Base-by-base conservation (phyloP, 768 basidiomycete genomes). In the Leccinum fibrillosum region DNA sequence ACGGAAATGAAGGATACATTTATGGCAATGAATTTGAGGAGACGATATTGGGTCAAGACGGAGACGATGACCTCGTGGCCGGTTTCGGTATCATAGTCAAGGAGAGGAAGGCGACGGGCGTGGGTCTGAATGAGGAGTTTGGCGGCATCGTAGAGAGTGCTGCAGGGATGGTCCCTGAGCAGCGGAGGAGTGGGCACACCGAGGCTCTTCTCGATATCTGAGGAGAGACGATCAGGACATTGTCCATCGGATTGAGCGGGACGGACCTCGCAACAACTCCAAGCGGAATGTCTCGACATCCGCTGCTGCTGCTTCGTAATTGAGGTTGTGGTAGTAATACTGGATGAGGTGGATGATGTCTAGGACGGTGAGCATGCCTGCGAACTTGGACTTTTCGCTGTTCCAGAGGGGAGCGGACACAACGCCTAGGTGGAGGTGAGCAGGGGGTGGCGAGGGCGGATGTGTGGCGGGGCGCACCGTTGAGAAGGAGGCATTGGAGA, bases 281-380 rank as follows among this genome's bases (percentile, higher is more conserved):
- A 99, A 79, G 32, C 90, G 83, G 71, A 99, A 93, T 0, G 85
- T 89, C 70, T 98, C 96, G 3, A 98, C 96, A 66, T 98, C 94
- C 11, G 87, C 83, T 0, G 88, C 84, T 5, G 94, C 95, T 53
- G 84, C 86, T 65, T 94, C 94, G 37, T 86, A 86, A 32, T 90
- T 86, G 2, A 82, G 77, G 12, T 89, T 92, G 49, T 88, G 86
- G 74, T 98, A 97, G 74, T 98, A 99, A 77, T 95, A 97, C 68
- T 99, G 97, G 63, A 99, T 98, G 63, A 99, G 86, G 72, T 99
- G 97, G 57, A 99, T 98, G 72, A 99, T 94, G 74, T 99, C 97
- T 57, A 94, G 84, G n/a, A 98, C 93, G 9, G 97, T 99, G 69
- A 99, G 89, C 96, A 99, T 98, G 59, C 97, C 97, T 9, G 93